Evolutionary conservation across 2,329 filamentous ascomycete species (phyloP), one percentile per base, ranked within the genome.

Genomic region (Chrysoporthe cubensis): DNA sequence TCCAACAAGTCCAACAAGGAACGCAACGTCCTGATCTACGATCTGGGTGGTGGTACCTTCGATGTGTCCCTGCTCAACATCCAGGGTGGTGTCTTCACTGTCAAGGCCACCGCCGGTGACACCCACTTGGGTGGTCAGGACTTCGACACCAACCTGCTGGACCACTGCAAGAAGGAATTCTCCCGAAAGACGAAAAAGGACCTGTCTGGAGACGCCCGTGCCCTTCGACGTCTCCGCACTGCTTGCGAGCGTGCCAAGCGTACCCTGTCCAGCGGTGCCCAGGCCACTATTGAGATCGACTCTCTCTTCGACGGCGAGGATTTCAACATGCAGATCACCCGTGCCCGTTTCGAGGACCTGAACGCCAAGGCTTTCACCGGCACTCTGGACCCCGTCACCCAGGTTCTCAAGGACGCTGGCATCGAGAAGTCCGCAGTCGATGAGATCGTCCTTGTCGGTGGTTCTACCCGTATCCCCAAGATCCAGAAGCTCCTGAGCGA

Each of bases 181-280:
- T 85, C 86, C 65, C 80, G 89, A 7, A 96, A 96, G 84, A 91
- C 89, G 42, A 91, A 92, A 82, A 91, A 91, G 80, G 88, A 95
- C 77, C 86, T 97, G 72, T 90, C 88, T 69, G 87, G 88, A 73
- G 96, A 98, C 80, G 84, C 96, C 74, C 93, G 96, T 84, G 96
- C 96, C 72, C 92, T 99, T 72, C 93, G 96, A 80, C 91, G 96
- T 87, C 92, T 99, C 78, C 90, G 96, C 76, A 98, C 96, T 77
- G 95, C 95, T 84, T 98, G 96, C 84, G 96, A 99, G 88, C 95
- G 96, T 89, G 96, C 96, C 84, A 99, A 99, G 93, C 91, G 96
- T 85, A 98, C 96, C 73, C 89, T 98, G 66, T 98, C 96, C 81
- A 97, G 94, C 84, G 95, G 93, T 82, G 95, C 96, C 70, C 94